Base-by-base conservation (phyloP, 257 asterid genomes). In the Lavandula angustifolia region DNA sequence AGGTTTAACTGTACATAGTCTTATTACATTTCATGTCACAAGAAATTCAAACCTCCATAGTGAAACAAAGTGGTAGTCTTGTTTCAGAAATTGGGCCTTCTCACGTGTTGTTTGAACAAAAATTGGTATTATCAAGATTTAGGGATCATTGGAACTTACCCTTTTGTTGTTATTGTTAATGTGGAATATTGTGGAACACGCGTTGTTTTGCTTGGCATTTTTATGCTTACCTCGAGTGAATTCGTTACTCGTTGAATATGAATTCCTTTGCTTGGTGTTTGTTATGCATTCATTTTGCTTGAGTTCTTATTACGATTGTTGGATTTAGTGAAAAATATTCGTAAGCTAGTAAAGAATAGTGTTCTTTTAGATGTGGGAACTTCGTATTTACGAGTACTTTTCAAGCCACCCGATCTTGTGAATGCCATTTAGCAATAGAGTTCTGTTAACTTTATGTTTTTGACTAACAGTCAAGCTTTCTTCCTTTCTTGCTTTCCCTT, bases 361-460 rank as follows among this genome's bases (percentile, higher is more conserved):
- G 16, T 53, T 3, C 33, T 54, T 44, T 8, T 14, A 12, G 22
- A 57, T 38, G 38, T 44, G 31, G 31, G 57, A 60, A 38, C 4
- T 48, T 64, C 4, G 46, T 32, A 49, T 43, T 29, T 56, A 32
- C 9, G 27, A 3, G 38, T 14, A 32, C 35, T 61, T 38, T 34
- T 34, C 10, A 17, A 9, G 62, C 47, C 42, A 27, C 42, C 32
- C 3, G 16, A 10, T 11, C 4, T 40, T 29, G 63, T 58, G 34
- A 42, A 41, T 49, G 32, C 31, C 48, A 12, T 63, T 65, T 47
- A 61, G 66, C 70, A 52, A 14, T 17, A 3, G 35, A n/a, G 17
- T 62, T 33, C 38, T n/a, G 27, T 9, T 47, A 18, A 56, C 31
- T 31, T 60, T 56, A 13, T 37, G 61, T 37, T 42, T 37, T 50